Base-by-base conservation (phyloP, 2,329 filamentous ascomycete species). In the Botrytis aclada region DNA sequence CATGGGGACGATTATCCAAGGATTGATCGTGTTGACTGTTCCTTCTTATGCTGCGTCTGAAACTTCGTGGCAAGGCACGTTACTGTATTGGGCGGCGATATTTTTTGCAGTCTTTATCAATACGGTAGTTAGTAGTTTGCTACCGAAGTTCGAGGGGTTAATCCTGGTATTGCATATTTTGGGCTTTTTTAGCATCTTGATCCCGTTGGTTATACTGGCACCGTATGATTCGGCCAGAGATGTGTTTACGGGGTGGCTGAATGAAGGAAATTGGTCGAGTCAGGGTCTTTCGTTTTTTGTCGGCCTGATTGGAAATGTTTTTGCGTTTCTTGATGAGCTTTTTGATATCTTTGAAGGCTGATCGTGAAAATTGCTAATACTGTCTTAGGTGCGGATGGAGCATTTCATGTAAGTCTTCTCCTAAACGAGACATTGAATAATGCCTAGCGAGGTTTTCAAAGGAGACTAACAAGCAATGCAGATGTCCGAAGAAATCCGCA, bases 181-280 rank as follows among this genome's bases (percentile, higher is more conserved):
- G 29, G 84, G 83, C 2, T 86, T 85, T 71, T 81, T 85, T 64
- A 83, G 78, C 0, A 80, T 85, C 34, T 73, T 86, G 75, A 80
- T 82, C 37, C 78, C 80, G 0, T 82, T 86, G 56, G 80, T 79
- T 74, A 45, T 73, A 29, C 66, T 79, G 22, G 77, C 72, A 9
- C 76, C 77, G 18, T 74, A 76, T 54, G 72, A 71, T 29, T 71
- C 51, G 20, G 64, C 77, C 16, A 39, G 18, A 1, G 72, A 74
- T 20, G 80, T 82, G 18, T 82, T 80, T 63, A 80, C 77, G 0
- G 72, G 74, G 0, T 82, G 81, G 72, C 72, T 74, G 20, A 80
- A 82, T 66, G 76, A 74, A 18, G 80, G 80, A 29, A 39, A 37
- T 29, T 82, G 80, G 78, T 70, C 75, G 2, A 80, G 74, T 45